Evolutionary conservation across 768 basidiomycete genomes (phyloP), one percentile per base, ranked within the genome.

Genomic region (Daedalea quercina): DNA sequence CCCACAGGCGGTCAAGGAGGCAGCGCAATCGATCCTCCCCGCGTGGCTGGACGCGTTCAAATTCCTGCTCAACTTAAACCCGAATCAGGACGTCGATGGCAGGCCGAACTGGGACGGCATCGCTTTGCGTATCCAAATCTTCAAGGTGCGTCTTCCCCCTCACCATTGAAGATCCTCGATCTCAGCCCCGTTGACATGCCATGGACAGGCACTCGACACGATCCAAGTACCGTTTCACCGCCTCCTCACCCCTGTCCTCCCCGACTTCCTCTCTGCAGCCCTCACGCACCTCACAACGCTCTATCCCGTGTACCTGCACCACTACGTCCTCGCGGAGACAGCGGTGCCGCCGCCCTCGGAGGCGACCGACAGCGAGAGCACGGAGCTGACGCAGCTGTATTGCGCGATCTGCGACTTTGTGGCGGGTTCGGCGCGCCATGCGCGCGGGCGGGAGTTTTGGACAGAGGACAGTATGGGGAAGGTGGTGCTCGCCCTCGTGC

Each of bases 41-140:
- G 76, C 84, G 15, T 99, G 96, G 96, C 70, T 97, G n/a, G 85
- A 87, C 34, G 90, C 90, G 0, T 93, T 97, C 74, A 82, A 81
- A 56, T 80, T 83, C 15, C 74, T 97, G 13, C 73, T 97, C 22
- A 75, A 70, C 47, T 67, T 80, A 20, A 82, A 90, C 63, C 79
- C 86, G 0, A 69, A 74, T 20, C 68, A 71, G 49, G 93, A 94
- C 62, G 73, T 87, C 3, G 64, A 74, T 15, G 75, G 75, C 44
- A 70, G 73, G 4, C 65, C 73, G 20, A 79, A 81, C 47, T 97
- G 94, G 94, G 91, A 95, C 66, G 81, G 79, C 6, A 68, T 99
- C 9, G 73, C 84, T 6, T 75, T 97, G 50, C 77, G 87, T 46
- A 81, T 86, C 40, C 89, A 97, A 63, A 75, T 95, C 44, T 95